A percentile compares a stretch with the other conserved stretches of the same genome.
phyloP scores from a whole-genome alignment of 2,329 filamentous ascomycete genomes.

The Fusarium bulbicola region DNA sequence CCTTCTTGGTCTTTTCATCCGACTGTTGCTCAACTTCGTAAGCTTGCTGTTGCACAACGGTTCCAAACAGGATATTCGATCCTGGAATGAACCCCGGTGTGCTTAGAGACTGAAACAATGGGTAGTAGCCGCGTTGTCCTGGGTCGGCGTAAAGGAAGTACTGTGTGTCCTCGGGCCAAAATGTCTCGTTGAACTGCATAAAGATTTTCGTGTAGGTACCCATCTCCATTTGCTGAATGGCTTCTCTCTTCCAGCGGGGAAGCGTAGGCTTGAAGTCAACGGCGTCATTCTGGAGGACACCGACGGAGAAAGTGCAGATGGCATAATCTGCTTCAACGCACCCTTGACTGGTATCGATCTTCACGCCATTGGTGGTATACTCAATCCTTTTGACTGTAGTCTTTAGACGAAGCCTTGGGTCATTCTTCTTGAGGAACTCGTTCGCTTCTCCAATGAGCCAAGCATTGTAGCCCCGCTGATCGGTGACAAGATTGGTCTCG shows the following conservation, averaged over 20 bases:
- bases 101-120: constrained; percentile 71
- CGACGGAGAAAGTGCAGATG: constrained; percentile 73
- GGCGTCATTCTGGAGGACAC: constrained; percentile 70
- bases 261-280: constrained; percentile 67
- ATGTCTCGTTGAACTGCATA: constrained; percentile 72
- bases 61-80: constrained; percentile 72
- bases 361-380: constrained; percentile 63
- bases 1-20: constrained; percentile 66
- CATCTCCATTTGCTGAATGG: constrained; percentile 68
- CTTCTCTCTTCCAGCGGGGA: constrained; percentile 70
- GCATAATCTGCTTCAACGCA: constrained; percentile 71
- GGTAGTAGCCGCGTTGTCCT: constrained; percentile 55
- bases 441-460: constrained; percentile 64
- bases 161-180: constrained; percentile 63
- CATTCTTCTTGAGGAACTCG: constrained; percentile 64
- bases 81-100: constrained; percentile 65
- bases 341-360: constrained; percentile 61
- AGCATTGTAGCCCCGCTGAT: constrained; percentile 68
- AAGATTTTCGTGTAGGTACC: constrained; percentile 80
- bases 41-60: constrained; percentile 41
- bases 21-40: constrained; percentile 67
- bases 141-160: constrained; percentile 58
- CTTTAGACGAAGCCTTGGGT: constrained; percentile 65
- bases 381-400: constrained; percentile 64
- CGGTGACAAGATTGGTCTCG: constrained; percentile 68